Conservation (phyloP, 2,329 filamentous ascomycete genomes). For the Akanthomyces dipterigenus region DNA sequence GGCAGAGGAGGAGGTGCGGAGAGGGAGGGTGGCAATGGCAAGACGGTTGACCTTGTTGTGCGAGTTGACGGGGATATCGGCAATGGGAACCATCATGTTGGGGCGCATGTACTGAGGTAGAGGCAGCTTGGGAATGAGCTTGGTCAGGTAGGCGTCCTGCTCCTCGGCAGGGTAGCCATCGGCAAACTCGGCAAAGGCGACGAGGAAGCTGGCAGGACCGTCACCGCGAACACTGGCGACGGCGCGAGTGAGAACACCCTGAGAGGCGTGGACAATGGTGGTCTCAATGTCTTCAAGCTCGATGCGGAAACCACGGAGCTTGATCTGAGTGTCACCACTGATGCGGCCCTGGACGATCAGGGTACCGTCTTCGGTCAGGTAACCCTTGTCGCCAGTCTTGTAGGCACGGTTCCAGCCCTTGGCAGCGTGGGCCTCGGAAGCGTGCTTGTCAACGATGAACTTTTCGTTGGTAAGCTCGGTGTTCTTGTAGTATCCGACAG, state of each 20-base stretch:
- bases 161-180: conserved; percentile 8
- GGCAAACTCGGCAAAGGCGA: conserved; percentile 23
- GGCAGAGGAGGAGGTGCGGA: conserved; percentile 7
- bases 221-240: conserved; percentile 19
- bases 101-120: conserved; percentile 14
- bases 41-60: conserved; percentile 13
- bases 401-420: conserved; percentile 25
- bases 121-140: conserved; percentile 6
- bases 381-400: conserved; percentile 34
- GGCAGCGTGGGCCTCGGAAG: conserved; percentile 4
- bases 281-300: conserved; percentile 36
- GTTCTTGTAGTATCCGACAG: conserved; percentile 32
- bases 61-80: conserved; percentile 6
- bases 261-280: conserved; percentile 17
- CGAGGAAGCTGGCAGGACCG: conserved; percentile 17
- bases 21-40: conserved; percentile 8
- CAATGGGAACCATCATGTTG: conserved; percentile 9
- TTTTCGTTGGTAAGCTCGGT: conserved; percentile 14
- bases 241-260: conserved; percentile 17
- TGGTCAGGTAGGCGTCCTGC: conserved; percentile 10
- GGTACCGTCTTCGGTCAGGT: conserved; percentile 25
- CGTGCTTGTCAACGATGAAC: conserved; percentile 16
- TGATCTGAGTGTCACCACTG: conserved; percentile 37
- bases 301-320: conserved; percentile 37
- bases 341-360: conserved; percentile 32